A percentile compares a stretch with the other conserved stretches of the same genome.
phyloP scores from a whole-genome alignment of 805 yeast genomes.

The Metschnikowia continentalis region DNA sequence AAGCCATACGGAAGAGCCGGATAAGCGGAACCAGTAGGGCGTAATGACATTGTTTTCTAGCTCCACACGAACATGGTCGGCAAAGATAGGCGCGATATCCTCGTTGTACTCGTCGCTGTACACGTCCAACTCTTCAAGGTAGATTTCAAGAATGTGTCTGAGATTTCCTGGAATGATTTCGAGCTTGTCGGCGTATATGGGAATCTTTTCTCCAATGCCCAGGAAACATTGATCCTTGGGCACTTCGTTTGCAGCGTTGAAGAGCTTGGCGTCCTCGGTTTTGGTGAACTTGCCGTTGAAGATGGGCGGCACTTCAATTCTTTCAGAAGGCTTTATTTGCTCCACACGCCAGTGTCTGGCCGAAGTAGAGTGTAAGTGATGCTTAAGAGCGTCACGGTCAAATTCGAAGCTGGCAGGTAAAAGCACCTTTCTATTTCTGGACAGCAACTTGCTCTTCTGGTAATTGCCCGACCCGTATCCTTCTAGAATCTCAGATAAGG shows the following conservation, averaged over 20 bases:
- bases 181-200: conserved; percentile 4
- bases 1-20: conserved; percentile 23
- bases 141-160: conserved; percentile 1
- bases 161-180: conserved; percentile 7
- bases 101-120: conserved; percentile 9
- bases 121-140: conserved; percentile 6
- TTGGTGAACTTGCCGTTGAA: background rate
- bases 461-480: conserved; percentile 1
- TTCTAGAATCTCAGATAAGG: background rate
- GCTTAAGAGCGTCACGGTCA: background rate
- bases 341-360: conserved; percentile 2
- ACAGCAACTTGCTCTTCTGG: background rate
- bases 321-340: conserved; percentile 4
- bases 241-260: background rate
- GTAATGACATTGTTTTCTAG: conserved; percentile 5
- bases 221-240: background rate
- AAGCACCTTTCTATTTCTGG: conserved; percentile 6
- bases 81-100: conserved; percentile 9
- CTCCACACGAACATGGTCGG: conserved; percentile 11
- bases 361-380: conserved; percentile 7
- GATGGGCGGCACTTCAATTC: conserved; percentile 2
- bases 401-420: conserved; percentile 10
- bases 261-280: background rate
- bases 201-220: background rate
- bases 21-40: conserved; percentile 19